Conservation (phyloP, 2,329 filamentous ascomycete species). For the Pseudogymnoascus sp. region DNA sequence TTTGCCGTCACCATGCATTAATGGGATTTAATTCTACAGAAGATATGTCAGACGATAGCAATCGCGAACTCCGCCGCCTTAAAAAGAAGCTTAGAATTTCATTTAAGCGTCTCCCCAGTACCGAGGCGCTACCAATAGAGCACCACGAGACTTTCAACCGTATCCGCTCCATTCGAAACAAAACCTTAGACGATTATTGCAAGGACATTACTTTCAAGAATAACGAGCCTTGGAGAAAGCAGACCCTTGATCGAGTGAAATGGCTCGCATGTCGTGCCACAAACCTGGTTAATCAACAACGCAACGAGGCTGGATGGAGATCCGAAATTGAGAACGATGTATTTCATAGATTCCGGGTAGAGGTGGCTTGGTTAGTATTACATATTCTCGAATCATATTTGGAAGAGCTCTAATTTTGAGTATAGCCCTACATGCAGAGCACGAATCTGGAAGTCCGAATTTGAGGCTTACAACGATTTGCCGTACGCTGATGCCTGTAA, state of each 20-base stretch:
- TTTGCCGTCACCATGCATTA: background rate
- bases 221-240: slow-evolving; percentile 6
- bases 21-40: background rate
- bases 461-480: slow-evolving; percentile 8
- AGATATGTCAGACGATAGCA: background rate
- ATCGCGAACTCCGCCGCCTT: background rate
- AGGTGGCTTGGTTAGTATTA: slow-evolving; percentile 14
- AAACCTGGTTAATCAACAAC: background rate
- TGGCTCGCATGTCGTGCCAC: background rate
- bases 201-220: background rate
- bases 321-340: background rate
- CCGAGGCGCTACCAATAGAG: background rate
- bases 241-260: background rate
- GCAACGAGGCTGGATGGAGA: slow-evolving; percentile 5
- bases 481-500: background rate
- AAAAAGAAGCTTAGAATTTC: background rate
- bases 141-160: background rate
- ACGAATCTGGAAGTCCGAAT: slow-evolving; percentile 14
- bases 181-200: background rate
- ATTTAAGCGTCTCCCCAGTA: background rate
- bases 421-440: slow-evolving; percentile 12
- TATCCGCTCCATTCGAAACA: background rate
- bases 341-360: slow-evolving; percentile 12
- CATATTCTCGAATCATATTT: background rate
- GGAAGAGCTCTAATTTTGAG: slow-evolving; percentile 6